phyloP scores from a whole-genome alignment of 257 asterid species.

The Solanum phureja region DNA sequence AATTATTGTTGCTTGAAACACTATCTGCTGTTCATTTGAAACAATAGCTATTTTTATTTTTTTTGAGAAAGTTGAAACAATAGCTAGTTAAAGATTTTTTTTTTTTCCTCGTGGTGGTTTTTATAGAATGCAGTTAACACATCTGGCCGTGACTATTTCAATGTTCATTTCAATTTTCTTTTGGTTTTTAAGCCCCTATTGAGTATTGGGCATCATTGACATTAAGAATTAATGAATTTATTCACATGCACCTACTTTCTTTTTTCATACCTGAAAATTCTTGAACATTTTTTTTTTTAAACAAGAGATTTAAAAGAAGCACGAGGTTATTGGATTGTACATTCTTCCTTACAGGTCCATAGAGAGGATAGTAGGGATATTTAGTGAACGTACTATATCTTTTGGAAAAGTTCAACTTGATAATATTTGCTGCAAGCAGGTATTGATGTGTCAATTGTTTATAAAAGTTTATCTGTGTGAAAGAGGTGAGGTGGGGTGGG shows the following conservation, averaged over 20 bases:
- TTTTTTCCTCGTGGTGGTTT: background rate
- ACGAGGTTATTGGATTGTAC: background rate
- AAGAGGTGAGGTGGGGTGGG: background rate
- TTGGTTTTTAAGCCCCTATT: background rate
- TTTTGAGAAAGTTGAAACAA: too few species aligned
- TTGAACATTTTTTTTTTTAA: background rate
- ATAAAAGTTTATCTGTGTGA: background rate
- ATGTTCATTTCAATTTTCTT: background rate
- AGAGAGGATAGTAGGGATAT: background rate
- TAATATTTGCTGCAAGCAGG: background rate
- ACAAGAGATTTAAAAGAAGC: background rate
- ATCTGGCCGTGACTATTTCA: background rate
- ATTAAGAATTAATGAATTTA: background rate
- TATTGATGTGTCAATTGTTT: background rate
- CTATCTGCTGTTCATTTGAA: background rate
- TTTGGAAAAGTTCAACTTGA: background rate
- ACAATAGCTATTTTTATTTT: background rate
- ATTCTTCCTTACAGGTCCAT: background rate
- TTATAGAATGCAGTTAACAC: background rate
- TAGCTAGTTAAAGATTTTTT: background rate
- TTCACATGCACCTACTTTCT: background rate
- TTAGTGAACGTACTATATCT: background rate
- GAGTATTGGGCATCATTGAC: background rate
- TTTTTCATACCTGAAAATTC: background rate
- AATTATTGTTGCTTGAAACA: background rate